Percentiles rank a stretch among this genome's conserved stretches.
These are phyloP conservation scores for Erodium trifolium DNA, from an alignment of 441 rosid genomes.

Conservation along the genomic window DNA sequence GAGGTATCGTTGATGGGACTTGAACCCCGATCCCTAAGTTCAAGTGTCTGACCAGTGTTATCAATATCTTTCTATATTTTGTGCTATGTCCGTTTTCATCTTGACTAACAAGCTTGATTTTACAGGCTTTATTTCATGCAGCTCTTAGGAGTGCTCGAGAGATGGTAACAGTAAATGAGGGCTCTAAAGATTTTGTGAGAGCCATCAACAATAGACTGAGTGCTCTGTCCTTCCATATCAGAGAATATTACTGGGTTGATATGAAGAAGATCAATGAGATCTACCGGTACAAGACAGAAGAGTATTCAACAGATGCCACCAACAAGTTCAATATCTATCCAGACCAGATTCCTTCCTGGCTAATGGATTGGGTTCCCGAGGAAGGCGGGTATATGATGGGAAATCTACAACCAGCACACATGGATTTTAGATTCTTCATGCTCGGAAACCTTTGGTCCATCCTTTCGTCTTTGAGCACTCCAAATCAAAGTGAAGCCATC, in stretches of 20 bases:
- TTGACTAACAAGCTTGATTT: slow-evolving; percentile 1
- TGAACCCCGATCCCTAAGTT: too few species aligned
- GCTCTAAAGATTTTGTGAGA: slow-evolving; percentile 72
- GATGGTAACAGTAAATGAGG: slow-evolving; percentile 79
- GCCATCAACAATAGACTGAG: slow-evolving; percentile 83
- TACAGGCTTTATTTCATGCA: slow-evolving; percentile 81
- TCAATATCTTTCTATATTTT: neutral
- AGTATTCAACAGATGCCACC: slow-evolving; percentile 81
- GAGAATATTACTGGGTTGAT: slow-evolving; percentile 94
- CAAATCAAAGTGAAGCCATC: slow-evolving; percentile 70
- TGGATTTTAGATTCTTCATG: too few species aligned
- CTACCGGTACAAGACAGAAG: slow-evolving; percentile 91
- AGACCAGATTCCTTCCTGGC: slow-evolving; percentile 88
- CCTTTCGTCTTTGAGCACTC: slow-evolving; percentile 58
- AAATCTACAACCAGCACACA: too few species aligned
- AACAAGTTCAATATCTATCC: slow-evolving; percentile 93
- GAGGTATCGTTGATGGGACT: too few species aligned
- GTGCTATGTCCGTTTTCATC: too few species aligned
- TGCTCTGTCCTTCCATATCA: slow-evolving; percentile 81
- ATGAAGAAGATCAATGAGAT: slow-evolving; percentile 73
- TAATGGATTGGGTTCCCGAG: slow-evolving; percentile 11
- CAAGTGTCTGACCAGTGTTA: too few species aligned
- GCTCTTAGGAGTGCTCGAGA: slow-evolving; percentile 75
- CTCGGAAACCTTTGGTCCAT: slow-evolving; percentile 80
- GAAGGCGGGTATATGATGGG: too few species aligned